Percentiles rank a stretch among this genome's conserved stretches.
These are phyloP conservation scores for Biscogniauxia marginata DNA, from an alignment of 2,329 filamentous ascomycete genomes.

Conservation along the genomic window DNA sequence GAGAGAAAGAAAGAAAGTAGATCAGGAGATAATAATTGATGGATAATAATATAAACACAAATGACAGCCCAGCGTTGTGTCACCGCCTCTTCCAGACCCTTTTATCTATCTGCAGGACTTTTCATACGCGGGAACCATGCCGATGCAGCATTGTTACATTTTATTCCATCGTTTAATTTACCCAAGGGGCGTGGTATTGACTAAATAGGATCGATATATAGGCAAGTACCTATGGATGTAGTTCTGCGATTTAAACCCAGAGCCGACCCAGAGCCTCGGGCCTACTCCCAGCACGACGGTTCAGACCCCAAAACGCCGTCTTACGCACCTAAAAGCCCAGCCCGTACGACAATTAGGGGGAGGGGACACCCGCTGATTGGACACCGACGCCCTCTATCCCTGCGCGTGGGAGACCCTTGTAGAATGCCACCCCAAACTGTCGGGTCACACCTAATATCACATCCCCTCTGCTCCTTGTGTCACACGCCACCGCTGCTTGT, in stretches of 20 bases:
- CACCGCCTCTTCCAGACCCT: not conserved
- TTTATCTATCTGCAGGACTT: not conserved
- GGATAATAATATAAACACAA: not conserved
- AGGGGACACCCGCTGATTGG: not conserved
- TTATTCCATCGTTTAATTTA: not conserved
- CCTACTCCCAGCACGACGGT: not conserved
- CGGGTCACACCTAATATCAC: not conserved
- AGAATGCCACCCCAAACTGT: not conserved
- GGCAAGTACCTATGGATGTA: not conserved
- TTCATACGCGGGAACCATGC: not conserved
- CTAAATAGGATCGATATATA: too few relatives aligned
- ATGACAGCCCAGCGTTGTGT: not conserved
- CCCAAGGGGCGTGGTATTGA: too few relatives aligned
- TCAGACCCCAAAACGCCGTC: not conserved
- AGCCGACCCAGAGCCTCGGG: not conserved
- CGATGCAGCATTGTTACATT: not conserved
- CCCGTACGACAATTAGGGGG: not conserved
- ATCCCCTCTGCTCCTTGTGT: not conserved
- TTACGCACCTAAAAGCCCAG: not conserved
- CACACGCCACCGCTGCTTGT: not conserved
- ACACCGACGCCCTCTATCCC: not conserved
- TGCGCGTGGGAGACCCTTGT: not conserved
- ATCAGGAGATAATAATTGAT: too few relatives aligned
- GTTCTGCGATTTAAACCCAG: too few relatives aligned
- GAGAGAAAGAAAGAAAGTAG: too few relatives aligned